phyloP scores from a whole-genome alignment of 805 yeast species.

The Candida taoyuanica region DNA sequence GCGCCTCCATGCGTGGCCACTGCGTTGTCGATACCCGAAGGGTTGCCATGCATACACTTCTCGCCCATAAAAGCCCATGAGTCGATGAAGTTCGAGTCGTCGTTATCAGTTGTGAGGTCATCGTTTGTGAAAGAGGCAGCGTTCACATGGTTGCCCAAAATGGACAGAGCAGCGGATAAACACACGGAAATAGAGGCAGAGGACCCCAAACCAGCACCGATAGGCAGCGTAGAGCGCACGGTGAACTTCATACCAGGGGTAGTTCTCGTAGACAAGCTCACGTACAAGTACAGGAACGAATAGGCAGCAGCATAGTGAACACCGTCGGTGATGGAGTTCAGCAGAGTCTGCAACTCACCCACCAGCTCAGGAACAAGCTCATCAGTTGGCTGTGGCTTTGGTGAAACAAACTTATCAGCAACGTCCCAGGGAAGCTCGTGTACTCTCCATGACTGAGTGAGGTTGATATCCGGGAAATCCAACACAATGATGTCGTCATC shows the following conservation, averaged over 20 bases:
- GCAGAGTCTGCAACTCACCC: slow-evolving; percentile 39
- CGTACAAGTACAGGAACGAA: slow-evolving; percentile 76
- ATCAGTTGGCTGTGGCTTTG: slow-evolving; percentile 35
- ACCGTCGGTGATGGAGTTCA: slow-evolving; percentile 44
- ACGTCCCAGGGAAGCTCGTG: slow-evolving; percentile 57
- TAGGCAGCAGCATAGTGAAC: slow-evolving; percentile 74
- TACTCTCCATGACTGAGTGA: slow-evolving; percentile 59
- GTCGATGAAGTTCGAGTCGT: slow-evolving; percentile 61
- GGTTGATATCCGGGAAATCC: slow-evolving; percentile 79
- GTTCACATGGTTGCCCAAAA: slow-evolving; percentile 51
- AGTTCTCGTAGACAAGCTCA: slow-evolving; percentile 46
- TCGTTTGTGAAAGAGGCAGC: slow-evolving; percentile 32
- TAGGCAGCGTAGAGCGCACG: slow-evolving; percentile 80
- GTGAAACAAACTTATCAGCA: slow-evolving; percentile 23
- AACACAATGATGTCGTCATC: slow-evolving; percentile 45
- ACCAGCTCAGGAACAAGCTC: slow-evolving; percentile 59
- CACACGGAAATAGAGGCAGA: slow-evolving; percentile 89
- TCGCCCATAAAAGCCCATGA: slow-evolving; percentile 92
- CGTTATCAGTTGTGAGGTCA: slow-evolving; percentile 34
- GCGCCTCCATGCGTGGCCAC: slow-evolving; percentile 97
- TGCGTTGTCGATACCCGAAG: slow-evolving; percentile 94
- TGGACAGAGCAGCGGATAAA: slow-evolving; percentile 66
- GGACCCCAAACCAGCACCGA: slow-evolving; percentile 96
- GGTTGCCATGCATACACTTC: slow-evolving; percentile 92
- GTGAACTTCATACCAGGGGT: slow-evolving; percentile 53